Evolutionary conservation across 768 basidiomycete species (phyloP), one percentile per base, ranked within the genome.

Genomic region (Thelephora aurantiotincta): DNA sequence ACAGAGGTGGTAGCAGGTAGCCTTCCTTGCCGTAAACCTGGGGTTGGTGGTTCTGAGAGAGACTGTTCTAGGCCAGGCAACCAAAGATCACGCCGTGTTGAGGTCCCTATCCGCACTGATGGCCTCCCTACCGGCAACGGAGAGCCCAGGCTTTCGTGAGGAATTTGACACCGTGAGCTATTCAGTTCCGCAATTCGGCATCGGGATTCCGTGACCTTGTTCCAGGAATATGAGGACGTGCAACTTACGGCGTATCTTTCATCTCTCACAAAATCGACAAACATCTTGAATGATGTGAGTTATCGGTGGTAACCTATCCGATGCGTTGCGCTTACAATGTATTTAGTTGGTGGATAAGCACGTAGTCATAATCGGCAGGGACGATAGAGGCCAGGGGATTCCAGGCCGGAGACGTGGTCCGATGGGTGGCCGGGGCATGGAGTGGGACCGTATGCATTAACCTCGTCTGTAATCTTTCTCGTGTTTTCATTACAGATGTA

Each of bases 141-240:
- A 92, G 57, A 82, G 83, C 55, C 77, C 73, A 52, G 74, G 71
- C 12, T 96, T 97, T 66, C 72, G 84, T 37, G 74, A 86, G 52
- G 94, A 98, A 64, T 94, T 96, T 54, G 73, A 86, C 48, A 92
- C 82, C 1, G 92, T 91, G 55, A 12, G 49, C 4, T 30, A 4
- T 43, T 42, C 52, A 43, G 33, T 45, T 44, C 22, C 11, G 2
- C 9, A 6, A 18, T 23, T 34, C 14, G 33, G 37, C 38, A 38
- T 49, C 35, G 30, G 36, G 45, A 33, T n/a, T 34, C 22, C 30
- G 33, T 44, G 11, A 6, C 30, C 16, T 26, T 30, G 38, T 34
- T 19, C 30, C 55, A 96, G 91, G 94, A 99, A 75, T 90, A 93
- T 63, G 85, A 84, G 57, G 93, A 99, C 60, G 91, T 94, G 13